Evolutionary conservation across 345 rosid species (phyloP), one percentile per base, ranked within the genome.

Genomic region (Eucalyptus marginata): DNA sequence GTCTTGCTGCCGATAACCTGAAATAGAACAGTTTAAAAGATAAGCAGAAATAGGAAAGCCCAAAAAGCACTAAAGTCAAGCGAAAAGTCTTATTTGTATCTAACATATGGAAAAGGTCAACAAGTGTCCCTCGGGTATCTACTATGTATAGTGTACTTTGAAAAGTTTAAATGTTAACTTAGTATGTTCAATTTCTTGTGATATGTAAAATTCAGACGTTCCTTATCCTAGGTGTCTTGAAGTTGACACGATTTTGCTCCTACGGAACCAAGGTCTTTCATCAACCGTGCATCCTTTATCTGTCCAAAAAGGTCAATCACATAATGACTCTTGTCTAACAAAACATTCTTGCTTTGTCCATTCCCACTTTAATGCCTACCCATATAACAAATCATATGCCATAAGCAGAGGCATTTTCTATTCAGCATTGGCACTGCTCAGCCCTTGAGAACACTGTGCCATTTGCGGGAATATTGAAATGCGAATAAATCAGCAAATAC

Each of bases 1-100:
- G 96, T 93, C 94, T 93, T 96, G 93, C 96, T 95, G 80, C 94
- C 97, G 94, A 95, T 94, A 50, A 95, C 98, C 96, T 94, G 91
- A 90, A 89, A 46, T 76, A 17, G 16, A 88, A 43, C 58, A 50
- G 81, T 51, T 50, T 58, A 79, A 79, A 49, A 86, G 14, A 64
- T 87, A 68, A 87, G 62, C 43, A 64, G 31, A 49, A 49, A 47
- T 29, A 87, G 47, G 62, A 86, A 86, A 33, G 62, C 87, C 47
- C 29, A 51, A 20, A 76, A 76, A 10, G 27, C 83, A 20, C 83
- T 76, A 76, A 76, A 76, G 47, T 76, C 83, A 76, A 76, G 83
- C 1, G 0, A 76, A 20, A 76, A 20, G 43, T 20, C 83, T 76
- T 18, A 36, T 36, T 76, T 25, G 43, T 40, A 76, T 76, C 24